Conservation (phyloP, 495 filamentous ascomycete species). For the Aspergillus taichungensis region DNA sequence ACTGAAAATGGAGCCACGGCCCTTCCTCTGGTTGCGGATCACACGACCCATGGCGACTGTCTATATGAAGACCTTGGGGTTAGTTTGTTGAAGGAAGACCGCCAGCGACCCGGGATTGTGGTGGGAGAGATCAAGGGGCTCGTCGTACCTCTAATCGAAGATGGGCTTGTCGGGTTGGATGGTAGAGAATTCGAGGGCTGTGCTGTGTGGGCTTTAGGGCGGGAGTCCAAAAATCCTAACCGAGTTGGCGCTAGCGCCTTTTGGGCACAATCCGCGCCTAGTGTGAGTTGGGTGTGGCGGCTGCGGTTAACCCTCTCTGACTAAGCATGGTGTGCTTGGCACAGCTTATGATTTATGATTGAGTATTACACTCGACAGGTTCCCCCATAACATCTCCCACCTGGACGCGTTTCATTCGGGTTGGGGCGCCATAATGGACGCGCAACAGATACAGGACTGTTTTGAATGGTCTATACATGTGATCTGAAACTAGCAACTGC, state of each 20-base stretch:
- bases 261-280: slow-evolving; percentile 7
- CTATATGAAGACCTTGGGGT: slow-evolving; percentile 29
- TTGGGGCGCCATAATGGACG: no score
- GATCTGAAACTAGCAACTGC: no score
- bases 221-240: slow-evolving; percentile 41
- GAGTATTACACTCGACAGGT: no score
- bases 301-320: background rate
- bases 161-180: slow-evolving; percentile 41
- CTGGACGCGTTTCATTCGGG: no score
- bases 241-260: slow-evolving; percentile 27
- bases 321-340: no score
- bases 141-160: slow-evolving; percentile 41
- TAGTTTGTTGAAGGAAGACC: slow-evolving; percentile 30
- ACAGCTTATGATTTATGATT: no score
- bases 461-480: no score
- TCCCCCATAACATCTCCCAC: no score
- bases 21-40: slow-evolving; percentile 97
- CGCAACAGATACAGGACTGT: no score
- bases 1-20: slow-evolving; percentile 98
- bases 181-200: slow-evolving; percentile 38
- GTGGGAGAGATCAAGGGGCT: slow-evolving; percentile 20
- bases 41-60: slow-evolving; percentile 64
- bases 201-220: slow-evolving; percentile 44
- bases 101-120: slow-evolving; percentile 18
- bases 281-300: slow-evolving; percentile 7